Conservation (phyloP, 2,329 filamentous ascomycete species). For the Botrytis paeoniae region DNA sequence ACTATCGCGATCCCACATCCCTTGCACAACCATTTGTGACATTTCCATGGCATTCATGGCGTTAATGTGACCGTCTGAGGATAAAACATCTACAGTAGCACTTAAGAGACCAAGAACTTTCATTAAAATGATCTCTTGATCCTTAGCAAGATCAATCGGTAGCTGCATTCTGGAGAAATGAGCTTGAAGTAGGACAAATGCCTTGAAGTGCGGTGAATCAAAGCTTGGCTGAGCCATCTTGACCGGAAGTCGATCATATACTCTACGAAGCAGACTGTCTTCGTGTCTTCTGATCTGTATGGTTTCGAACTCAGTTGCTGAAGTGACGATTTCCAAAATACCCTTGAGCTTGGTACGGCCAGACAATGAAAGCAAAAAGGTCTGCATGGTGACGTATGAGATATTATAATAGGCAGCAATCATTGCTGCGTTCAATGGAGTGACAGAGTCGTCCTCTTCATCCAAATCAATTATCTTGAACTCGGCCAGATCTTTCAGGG, state of each 20-base stretch:
- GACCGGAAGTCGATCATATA: conserved; percentile 91
- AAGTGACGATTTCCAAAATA: conserved; percentile 93
- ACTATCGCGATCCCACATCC: conserved; percentile 98
- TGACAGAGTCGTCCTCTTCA: conserved; percentile 85
- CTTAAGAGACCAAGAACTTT: conserved; percentile 86
- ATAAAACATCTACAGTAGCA: conserved; percentile 91
- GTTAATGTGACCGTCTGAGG: conserved; percentile 92
- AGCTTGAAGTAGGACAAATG: conserved; percentile 93
- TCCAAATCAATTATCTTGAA: conserved; percentile 96
- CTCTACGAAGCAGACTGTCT: conserved; percentile 78
- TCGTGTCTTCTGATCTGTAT: conserved; percentile 95
- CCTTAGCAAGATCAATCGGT: conserved; percentile 91
- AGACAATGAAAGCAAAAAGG: conserved; percentile 86
- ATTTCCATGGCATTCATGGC: conserved; percentile 99
- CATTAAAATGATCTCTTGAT: conserved; percentile 82
- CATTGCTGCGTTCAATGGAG: conserved; percentile 93
- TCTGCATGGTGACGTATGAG: conserved; percentile 99
- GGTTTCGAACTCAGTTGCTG: conserved; percentile 92
- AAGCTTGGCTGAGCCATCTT: conserved; percentile 87
- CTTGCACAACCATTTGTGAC: conserved; percentile 98
- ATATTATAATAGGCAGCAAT: conserved; percentile 99
- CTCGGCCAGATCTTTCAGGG: conserved; percentile 83
- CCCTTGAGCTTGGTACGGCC: conserved; percentile 92
- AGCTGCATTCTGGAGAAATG: conserved; percentile 98
- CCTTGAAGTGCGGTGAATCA: conserved; percentile 97